Conservation (phyloP, 2,329 filamentous ascomycete species). For the Alternaria ethzedia region DNA sequence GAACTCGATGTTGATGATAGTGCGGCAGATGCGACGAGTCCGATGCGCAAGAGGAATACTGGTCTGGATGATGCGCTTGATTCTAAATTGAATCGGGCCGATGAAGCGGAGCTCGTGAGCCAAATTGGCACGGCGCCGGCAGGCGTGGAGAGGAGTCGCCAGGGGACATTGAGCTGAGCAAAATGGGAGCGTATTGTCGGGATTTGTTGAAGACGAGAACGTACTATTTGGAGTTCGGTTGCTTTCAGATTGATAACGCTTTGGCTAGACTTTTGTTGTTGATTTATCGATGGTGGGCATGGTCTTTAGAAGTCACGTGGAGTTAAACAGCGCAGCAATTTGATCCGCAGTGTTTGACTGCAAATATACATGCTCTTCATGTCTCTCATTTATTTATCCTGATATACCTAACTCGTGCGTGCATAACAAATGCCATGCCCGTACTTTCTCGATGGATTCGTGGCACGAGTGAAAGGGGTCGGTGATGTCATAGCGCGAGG, state of each 20-base stretch:
- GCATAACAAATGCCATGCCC: background rate
- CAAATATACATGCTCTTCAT: background rate
- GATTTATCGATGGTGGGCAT: background rate
- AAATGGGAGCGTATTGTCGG: background rate
- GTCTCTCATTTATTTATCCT: background rate
- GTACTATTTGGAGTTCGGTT: background rate
- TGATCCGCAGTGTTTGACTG: background rate
- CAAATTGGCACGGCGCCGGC: conserved; percentile 40
- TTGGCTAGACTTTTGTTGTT: background rate
- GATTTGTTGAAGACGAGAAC: background rate
- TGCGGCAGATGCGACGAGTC: conserved; percentile 49
- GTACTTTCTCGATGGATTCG: background rate
- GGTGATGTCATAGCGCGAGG: background rate
- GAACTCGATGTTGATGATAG: conserved; percentile 51
- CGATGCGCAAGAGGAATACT: conserved; percentile 37
- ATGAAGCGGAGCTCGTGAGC: conserved; percentile 23
- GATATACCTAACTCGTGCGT: background rate
- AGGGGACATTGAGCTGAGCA: conserved; percentile 30
- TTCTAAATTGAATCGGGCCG: conserved; percentile 11
- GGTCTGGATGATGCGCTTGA: conserved; percentile 36
- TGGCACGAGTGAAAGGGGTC: background rate
- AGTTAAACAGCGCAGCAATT: background rate
- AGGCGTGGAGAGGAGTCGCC: conserved; percentile 33
- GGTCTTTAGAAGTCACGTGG: background rate
- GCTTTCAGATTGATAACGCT: background rate